phyloP scores from a whole-genome alignment of 1,284 basidiomycete species.

The Erythrobasidium hasegawianum region DNA sequence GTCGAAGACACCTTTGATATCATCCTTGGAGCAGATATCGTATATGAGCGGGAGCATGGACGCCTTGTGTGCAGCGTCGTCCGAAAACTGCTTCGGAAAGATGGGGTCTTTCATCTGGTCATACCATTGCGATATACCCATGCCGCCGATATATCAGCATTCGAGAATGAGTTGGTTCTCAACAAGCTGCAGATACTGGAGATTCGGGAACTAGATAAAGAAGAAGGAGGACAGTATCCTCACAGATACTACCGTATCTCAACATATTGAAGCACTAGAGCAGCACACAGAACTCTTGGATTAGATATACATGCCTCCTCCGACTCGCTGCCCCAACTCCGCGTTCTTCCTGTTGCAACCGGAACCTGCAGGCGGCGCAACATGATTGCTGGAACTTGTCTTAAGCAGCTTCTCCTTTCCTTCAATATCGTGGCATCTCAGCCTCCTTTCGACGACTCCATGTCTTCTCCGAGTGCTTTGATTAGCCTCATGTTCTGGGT shows the following conservation, averaged over 20 bases:
- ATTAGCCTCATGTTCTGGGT: no score
- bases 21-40: constrained; percentile 27
- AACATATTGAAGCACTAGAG: no score
- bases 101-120: constrained; percentile 14
- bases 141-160: neutral
- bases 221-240: constrained; percentile 9
- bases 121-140: constrained; percentile 10
- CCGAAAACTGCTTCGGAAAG: neutral
- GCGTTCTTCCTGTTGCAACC: no score
- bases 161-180: neutral
- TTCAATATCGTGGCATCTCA: no score
- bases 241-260: constrained; percentile 28
- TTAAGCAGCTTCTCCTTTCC: no score
- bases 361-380: no score
- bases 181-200: neutral
- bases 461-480: no score
- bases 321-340: no score
- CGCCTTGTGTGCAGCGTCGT: constrained; percentile 7
- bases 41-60: constrained; percentile 27
- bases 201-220: constrained; percentile 9
- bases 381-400: no score
- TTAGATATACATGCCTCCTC: no score
- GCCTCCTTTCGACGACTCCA: no score
- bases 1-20: neutral
- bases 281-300: no score